A percentile compares a stretch with the other conserved stretches of the same genome.
These are phyloP conservation scores for Sambucus nigra DNA, from an alignment of 129 eudicot genomes.

Conservation along the genomic window DNA sequence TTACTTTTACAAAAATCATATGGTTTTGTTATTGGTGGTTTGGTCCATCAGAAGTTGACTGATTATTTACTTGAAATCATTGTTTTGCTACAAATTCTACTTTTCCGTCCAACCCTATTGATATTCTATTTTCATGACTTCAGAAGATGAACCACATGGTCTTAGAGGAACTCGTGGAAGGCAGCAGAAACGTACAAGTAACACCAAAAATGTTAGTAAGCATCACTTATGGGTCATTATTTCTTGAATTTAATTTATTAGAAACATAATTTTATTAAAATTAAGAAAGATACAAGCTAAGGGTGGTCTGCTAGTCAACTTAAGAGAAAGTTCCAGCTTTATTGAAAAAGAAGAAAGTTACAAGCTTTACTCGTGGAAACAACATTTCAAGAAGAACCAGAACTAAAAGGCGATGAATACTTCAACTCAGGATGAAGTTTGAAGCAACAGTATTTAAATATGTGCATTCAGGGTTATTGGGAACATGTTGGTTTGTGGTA, in stretches of 20 bases:
- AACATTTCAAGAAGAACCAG: no score
- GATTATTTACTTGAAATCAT: neutral
- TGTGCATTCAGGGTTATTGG: no score
- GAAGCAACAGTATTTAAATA: no score
- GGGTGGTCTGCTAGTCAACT: neutral
- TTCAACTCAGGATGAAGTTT: no score
- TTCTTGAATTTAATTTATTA: neutral
- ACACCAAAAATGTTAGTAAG: conserved; percentile 43
- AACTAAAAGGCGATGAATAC: no score
- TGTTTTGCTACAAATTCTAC: neutral
- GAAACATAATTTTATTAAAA: neutral
- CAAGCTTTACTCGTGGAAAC: neutral
- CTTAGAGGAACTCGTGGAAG: conserved; percentile 47
- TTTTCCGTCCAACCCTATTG: conserved; percentile 13
- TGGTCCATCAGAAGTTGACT: conserved; percentile 1
- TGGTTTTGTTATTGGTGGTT: neutral
- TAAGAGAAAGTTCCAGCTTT: no score
- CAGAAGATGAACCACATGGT: conserved; percentile 49
- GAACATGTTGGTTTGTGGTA: no score
- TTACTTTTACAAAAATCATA: conserved; percentile 4
- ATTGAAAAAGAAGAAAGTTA: neutral
- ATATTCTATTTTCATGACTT: conserved; percentile 17
- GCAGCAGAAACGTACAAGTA: conserved; percentile 28
- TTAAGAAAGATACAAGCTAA: neutral
- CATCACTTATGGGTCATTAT: conserved; percentile 13